phyloP scores from a whole-genome alignment of 306 rosid genomes.

The Vigna nakashimae region DNA sequence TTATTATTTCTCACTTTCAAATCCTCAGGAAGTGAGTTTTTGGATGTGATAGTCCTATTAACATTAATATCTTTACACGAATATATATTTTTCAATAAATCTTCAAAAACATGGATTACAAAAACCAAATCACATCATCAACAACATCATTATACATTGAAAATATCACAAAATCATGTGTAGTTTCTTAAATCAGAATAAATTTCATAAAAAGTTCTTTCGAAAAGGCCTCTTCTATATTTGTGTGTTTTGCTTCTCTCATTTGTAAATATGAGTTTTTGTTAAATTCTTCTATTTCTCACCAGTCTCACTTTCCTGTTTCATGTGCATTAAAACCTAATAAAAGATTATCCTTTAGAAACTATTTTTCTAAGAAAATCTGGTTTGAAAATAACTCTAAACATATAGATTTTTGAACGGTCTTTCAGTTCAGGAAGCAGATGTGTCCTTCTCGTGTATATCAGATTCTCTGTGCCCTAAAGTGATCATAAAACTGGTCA shows the following conservation, averaged over 20 bases:
- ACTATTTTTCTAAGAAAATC: background rate
- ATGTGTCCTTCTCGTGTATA: conserved; percentile 26
- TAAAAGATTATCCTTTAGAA: background rate
- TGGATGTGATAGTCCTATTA: too few relatives aligned
- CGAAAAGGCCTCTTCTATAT: too few relatives aligned
- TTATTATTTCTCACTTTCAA: background rate
- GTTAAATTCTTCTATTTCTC: background rate
- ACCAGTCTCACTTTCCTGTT: conserved; percentile 10
- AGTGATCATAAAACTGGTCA: conserved; percentile 25
- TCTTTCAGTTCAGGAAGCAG: conserved; percentile 4
- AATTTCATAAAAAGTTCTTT: too few relatives aligned
- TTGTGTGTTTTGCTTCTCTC: too few relatives aligned
- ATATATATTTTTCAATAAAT: too few relatives aligned
- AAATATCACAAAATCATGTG: too few relatives aligned
- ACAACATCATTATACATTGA: too few relatives aligned
- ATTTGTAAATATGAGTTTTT: background rate
- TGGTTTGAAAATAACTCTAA: conserved; percentile 27
- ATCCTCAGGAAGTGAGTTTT: background rate
- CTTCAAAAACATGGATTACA: too few relatives aligned
- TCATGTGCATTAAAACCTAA: background rate
- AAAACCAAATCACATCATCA: too few relatives aligned
- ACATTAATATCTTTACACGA: too few relatives aligned
- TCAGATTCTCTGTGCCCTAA: conserved; percentile 19
- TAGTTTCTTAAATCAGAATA: too few relatives aligned
- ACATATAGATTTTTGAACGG: conserved; percentile 24